Percentiles rank a stretch among this genome's conserved stretches.
Conservation (phyloP, 495 filamentous ascomycete species). For the Baudoinia panamericana region DNA sequence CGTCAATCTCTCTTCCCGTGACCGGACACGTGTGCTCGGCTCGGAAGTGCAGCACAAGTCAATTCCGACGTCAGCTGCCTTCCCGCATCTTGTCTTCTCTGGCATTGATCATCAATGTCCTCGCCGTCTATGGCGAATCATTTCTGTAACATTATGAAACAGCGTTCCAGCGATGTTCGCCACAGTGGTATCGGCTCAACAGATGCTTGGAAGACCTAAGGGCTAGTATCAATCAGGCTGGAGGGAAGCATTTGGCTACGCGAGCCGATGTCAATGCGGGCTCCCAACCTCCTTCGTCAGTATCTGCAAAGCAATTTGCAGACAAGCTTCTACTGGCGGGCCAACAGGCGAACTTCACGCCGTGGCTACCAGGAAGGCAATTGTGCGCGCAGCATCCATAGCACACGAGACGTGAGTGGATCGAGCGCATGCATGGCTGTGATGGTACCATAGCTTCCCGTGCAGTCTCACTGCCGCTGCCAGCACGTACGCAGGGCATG, state of each 20-base stretch:
- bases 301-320: conserved; percentile 1
- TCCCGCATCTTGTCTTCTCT: background rate
- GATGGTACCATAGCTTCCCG: background rate
- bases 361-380: background rate
- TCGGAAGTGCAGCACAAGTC: conserved; percentile 7
- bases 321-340: background rate
- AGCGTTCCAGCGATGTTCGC: no score
- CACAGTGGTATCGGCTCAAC: no score
- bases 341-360: background rate
- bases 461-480: background rate
- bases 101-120: background rate
- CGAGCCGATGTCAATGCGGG: conserved; percentile 7
- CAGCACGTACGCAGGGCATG: background rate
- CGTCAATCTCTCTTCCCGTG: conserved; percentile 12
- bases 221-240: conserved; percentile 1
- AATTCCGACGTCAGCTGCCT: conserved; percentile 13
- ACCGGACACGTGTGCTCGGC: conserved; percentile 6
- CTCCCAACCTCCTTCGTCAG: conserved; percentile 11
- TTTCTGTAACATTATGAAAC: no score
- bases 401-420: background rate
- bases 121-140: no score
- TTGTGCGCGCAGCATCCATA: background rate
- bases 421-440: conserved; percentile 1
- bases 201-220: no score
- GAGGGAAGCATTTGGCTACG: background rate